Evolutionary conservation across 2,329 filamentous ascomycete genomes (phyloP), one percentile per base, ranked within the genome.

Genomic region (Neocatenulostroma microsporum): DNA sequence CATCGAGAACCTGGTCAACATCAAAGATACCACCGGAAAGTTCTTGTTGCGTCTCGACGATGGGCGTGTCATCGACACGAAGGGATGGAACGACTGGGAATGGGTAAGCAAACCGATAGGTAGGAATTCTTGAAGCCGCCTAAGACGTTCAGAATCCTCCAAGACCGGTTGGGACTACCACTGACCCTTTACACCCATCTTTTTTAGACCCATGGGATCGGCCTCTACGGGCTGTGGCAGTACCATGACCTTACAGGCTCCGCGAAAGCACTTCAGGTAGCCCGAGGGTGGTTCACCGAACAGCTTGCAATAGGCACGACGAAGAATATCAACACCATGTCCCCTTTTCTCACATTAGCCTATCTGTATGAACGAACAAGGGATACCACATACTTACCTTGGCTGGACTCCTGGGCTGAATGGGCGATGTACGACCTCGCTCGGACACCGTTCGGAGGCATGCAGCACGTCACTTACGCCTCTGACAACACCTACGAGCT

Each of bases 261-360:
- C 20, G 58, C 66, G 2, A 60, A 65, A 20, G 73, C 75, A 37
- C 69, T 86, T 14, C 60, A 68, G 42, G 78, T 82, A 43, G 85
- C 88, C 49, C 71, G 82, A 53, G 69, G 74, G 39, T 89, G 84
- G 84, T 88, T 85, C 61, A 64, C 67, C 5, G 72, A 70, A 31
- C 77, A 83, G 7, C 79, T 86, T 43, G 70, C 69, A 1, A 77
- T 78, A 37, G 80, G 81, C 14, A 88, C 84, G 3, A 85, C 81
- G 25, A 88, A 88, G 58, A 88, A 88, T 59, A 86, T 86, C 69
- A 87, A 86, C 66, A 87, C 84, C 12, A 86, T 88, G 82, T 78
- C 80, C 10, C 78, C 78, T 0, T 84, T 88, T 58, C 64, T 87
- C 14, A 84, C 83, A 0, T 69, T 88, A 1, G 82, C 83, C 1